Evolutionary conservation across 345 rosid species (phyloP), one percentile per base, ranked within the genome.

Genomic region (Durio zibethinus): DNA sequence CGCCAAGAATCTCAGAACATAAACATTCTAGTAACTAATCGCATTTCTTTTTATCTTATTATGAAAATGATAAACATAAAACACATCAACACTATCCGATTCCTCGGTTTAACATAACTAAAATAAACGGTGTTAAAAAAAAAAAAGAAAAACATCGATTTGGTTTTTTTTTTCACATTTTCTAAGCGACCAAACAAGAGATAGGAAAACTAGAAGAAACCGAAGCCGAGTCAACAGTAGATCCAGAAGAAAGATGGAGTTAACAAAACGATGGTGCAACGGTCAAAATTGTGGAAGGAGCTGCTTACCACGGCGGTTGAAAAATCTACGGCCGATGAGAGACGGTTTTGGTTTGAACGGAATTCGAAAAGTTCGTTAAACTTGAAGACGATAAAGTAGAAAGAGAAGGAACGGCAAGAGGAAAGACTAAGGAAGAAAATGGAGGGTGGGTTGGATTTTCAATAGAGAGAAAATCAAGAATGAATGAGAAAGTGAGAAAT

Each of bases 101-200:
- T 69, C 56, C 62, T 57, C 15, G 4, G 4, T 57, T 23, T 10
- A 57, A 57, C 40, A n/a, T 14, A 45, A 69, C 33, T n/a, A 21
- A 66, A 67, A 67, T 21, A 42, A 21, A 42, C 23, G 43, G 7
- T 16, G 35, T 18, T 23, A 21, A 66, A 15, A 6, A 6, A 3
- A 20, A 20, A 25, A 52, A 21, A 48, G 14, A 25, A 23, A 50
- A 77, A 81, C 62, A 63, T 2, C n/a, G 61, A 16, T 31, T 48
- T 52, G 33, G 45, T 29, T 10, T 25, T 3, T 73, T 69, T 59
- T 27, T 57, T 33, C 11, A 23, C 56, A 74, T 72, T 75, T 68
- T 47, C 80, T 21, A 61, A 42, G 67, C 38, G 62, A 77, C 80
- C 83, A 75, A 81, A 76, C 75, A 56, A 54, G 35, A 15, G 62